Evolutionary conservation across 331 rosid genomes (phyloP).

Genomic region (Malus hybrid): DNA sequence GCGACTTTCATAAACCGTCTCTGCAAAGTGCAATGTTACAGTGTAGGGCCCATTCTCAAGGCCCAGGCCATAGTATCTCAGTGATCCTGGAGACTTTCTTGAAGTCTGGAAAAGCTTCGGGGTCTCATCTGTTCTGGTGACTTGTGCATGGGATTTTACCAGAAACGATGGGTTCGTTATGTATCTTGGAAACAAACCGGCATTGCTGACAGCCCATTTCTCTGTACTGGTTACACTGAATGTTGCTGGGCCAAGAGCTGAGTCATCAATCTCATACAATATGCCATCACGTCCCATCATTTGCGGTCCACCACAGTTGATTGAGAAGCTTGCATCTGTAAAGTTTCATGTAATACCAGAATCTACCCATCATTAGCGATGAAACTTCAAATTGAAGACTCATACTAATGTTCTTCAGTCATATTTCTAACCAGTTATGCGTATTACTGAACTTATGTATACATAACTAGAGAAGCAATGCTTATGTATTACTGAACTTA

Average conservation of each 20-base stretch:
- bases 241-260: constrained; percentile 22
- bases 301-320: constrained; percentile 66
- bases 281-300: constrained; percentile 20
- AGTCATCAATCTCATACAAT: too few species aligned
- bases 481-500: too few species aligned
- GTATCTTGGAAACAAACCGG: constrained; percentile 16
- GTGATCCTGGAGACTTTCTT: constrained; percentile 16
- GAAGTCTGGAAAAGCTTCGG: constrained; percentile 16
- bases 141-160: not conserved
- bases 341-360: not conserved
- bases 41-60: constrained; percentile 16
- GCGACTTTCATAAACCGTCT: not conserved
- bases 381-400: not conserved
- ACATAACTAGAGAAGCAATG: too few species aligned
- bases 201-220: constrained; percentile 75
- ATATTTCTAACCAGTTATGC: not conserved
- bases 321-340: constrained; percentile 56
- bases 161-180: not conserved
- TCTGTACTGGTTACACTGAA: constrained; percentile 42
- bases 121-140: not conserved
- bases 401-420: not conserved
- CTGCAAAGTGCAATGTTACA: constrained; percentile 14
- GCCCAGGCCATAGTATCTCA: constrained; percentile 21
- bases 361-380: not conserved
- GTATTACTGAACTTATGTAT: too few species aligned